These are phyloP conservation scores for Xanthoconium stramineum DNA, from an alignment of 768 basidiomycete species.

Conservation along the genomic window DNA sequence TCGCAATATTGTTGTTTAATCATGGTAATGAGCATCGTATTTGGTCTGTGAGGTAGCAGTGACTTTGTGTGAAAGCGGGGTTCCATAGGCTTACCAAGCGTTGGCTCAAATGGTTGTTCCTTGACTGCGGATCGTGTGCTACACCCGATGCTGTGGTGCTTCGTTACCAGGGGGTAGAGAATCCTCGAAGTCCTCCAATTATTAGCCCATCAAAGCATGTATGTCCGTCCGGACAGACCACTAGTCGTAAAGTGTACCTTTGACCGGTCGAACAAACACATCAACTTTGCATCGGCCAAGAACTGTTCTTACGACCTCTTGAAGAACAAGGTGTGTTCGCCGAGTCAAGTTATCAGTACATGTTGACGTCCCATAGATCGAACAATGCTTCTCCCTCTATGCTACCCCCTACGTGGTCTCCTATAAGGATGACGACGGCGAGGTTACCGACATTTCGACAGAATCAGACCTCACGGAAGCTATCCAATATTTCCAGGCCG, in stretches of 20 bases:
- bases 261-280: slow-evolving; percentile 68
- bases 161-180: not conserved
- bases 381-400: slow-evolving; percentile 77
- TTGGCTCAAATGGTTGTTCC: too few relatives aligned
- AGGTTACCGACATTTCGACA: slow-evolving; percentile 61
- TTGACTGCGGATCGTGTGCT: slow-evolving; percentile 29
- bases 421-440: slow-evolving; percentile 89
- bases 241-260: slow-evolving; percentile 83
- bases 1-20: slow-evolving; percentile 13
- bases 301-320: slow-evolving; percentile 78
- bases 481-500: slow-evolving; percentile 79
- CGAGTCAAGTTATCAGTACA: not conserved
- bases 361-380: slow-evolving; percentile 51
- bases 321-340: slow-evolving; percentile 59
- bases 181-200: slow-evolving; percentile 4
- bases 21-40: slow-evolving; percentile 4
- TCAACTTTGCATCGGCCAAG: slow-evolving; percentile 75
- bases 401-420: slow-evolving; percentile 67
- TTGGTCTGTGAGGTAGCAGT: not conserved
- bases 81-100: not conserved
- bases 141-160: slow-evolving; percentile 9
- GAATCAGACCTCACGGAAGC: slow-evolving; percentile 83
- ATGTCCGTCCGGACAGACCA: slow-evolving; percentile 64
- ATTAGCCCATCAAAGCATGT: slow-evolving; percentile 23
- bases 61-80: not conserved